Conservation (phyloP, 2,329 filamentous ascomycete genomes). For the Aureobasidium sp. region DNA sequence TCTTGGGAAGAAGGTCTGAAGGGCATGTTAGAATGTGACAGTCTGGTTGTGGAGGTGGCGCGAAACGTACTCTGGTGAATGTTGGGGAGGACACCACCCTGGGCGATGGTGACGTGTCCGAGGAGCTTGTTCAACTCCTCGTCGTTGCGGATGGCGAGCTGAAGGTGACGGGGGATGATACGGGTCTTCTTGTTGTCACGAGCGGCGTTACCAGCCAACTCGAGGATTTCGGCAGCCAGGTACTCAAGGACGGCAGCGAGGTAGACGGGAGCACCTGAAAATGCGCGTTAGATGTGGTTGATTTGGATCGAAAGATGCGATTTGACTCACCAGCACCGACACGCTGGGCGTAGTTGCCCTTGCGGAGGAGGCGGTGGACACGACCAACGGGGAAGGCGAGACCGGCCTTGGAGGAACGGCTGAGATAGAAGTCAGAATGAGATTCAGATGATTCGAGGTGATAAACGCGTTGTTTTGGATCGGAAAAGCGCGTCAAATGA, state of each 20-base stretch:
- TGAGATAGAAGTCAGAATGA: conserved; percentile 44
- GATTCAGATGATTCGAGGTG: conserved; percentile 16
- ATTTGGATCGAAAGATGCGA: conserved; percentile 8
- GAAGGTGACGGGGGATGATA: conserved; percentile 98
- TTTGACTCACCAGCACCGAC: conserved; percentile 74
- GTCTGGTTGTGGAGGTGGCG: conserved; percentile 9
- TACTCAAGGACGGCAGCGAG: conserved; percentile 97
- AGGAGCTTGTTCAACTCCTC: conserved; percentile 99
- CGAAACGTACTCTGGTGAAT: conserved; percentile 83
- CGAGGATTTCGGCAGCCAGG: conserved; percentile 96
- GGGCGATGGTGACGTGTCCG: conserved; percentile 92
- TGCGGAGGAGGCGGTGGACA: conserved; percentile 98
- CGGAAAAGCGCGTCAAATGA: conserved; percentile 38
- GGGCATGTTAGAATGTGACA: conserved; percentile 33
- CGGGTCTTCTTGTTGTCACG: conserved; percentile 99
- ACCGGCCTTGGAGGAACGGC: conserved; percentile 98
- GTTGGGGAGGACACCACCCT: conserved; percentile 94
- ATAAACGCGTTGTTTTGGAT: conserved; percentile 26
- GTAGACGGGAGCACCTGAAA: conserved; percentile 76
- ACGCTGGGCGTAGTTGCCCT: conserved; percentile 99
- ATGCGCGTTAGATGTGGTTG: conserved; percentile 23
- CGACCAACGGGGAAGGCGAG: conserved; percentile 97
- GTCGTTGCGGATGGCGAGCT: conserved; percentile 98
- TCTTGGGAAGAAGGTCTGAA: conserved; percentile 95
- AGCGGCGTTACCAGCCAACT: conserved; percentile 96